Evolutionary conservation across 805 yeast species (phyloP).

Genomic region (Metschnikowia hibisci): DNA sequence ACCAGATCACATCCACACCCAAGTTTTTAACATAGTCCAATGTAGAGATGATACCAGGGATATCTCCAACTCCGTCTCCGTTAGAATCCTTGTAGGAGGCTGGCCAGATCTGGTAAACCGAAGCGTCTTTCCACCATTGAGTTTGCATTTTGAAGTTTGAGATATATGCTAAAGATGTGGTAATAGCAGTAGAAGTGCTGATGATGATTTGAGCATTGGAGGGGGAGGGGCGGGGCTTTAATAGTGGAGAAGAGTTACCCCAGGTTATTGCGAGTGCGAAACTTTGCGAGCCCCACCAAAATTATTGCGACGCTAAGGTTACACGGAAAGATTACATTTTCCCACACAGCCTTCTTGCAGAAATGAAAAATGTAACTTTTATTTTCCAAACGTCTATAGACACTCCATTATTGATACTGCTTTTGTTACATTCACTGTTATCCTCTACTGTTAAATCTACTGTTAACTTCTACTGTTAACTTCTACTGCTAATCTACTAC

Average conservation of each 20-base stretch:
- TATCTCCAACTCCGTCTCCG: constrained; percentile 57
- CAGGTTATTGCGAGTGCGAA: not conserved
- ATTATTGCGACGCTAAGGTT: not conserved
- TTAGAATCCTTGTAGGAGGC: constrained; percentile 58
- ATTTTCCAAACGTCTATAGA: no score
- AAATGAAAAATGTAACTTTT: no score
- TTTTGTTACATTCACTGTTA: no score
- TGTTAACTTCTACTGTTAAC: no score
- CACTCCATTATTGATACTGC: no score
- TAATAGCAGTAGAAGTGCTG: not conserved
- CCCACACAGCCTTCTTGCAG: no score
- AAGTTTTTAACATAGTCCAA: constrained; percentile 48
- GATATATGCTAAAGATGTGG: not conserved
- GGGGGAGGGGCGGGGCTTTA: not conserved
- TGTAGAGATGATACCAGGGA: constrained; percentile 49
- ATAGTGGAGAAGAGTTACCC: constrained; percentile 4
- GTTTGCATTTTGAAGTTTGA: constrained; percentile 1
- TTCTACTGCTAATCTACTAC: no score
- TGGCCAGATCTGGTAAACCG: constrained; percentile 58
- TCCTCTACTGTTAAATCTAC: no score
- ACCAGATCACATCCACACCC: constrained; percentile 53
- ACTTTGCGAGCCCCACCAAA: constrained; percentile 4
- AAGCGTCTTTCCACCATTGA: constrained; percentile 55
- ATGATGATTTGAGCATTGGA: not conserved
- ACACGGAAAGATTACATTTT: not conserved